Evolutionary conservation across 2,329 filamentous ascomycete species (phyloP).

Genomic region (Aspergillus felis): DNA sequence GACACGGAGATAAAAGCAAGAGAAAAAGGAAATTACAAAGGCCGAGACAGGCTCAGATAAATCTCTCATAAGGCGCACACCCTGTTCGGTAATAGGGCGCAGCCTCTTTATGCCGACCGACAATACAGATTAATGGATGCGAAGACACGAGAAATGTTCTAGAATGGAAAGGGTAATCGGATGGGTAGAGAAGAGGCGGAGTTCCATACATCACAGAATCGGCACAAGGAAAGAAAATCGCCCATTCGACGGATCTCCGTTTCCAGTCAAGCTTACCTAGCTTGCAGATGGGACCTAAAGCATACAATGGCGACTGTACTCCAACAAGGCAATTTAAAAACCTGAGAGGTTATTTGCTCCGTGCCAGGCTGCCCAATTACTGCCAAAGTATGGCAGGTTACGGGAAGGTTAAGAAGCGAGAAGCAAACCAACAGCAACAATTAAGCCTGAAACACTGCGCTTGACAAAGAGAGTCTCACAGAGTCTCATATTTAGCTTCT

Average conservation of each 20-base stretch:
- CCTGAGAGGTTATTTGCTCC: slow-evolving; percentile 5
- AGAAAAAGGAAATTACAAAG: slow-evolving; percentile 7
- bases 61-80: not conserved
- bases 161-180: slow-evolving; percentile 12
- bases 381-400: slow-evolving; percentile 18
- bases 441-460: slow-evolving; percentile 18
- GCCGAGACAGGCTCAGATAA: slow-evolving; percentile 9
- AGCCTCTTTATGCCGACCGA: slow-evolving; percentile 9
- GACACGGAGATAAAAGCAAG: not conserved
- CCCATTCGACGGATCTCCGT: slow-evolving; percentile 23
- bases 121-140: slow-evolving; percentile 1
- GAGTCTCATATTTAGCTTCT: slow-evolving; percentile 9
- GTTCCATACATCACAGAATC: slow-evolving; percentile 13
- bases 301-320: slow-evolving; percentile 11
- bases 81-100: slow-evolving; percentile 12
- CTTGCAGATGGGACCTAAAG: slow-evolving; percentile 15
- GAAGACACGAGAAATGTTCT: slow-evolving; percentile 14
- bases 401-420: not conserved
- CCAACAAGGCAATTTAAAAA: slow-evolving; percentile 9
- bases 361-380: slow-evolving; percentile 15
- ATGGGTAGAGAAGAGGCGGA: slow-evolving; percentile 11
- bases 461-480: slow-evolving; percentile 12
- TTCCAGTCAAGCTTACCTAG: slow-evolving; percentile 23
- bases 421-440: not conserved
- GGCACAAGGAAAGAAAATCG: slow-evolving; percentile 11